Percentiles rank a stretch among this genome's conserved stretches.
Conservation (phyloP, 192 early-diverging fungal species). For the Coemansia sp. region DNA sequence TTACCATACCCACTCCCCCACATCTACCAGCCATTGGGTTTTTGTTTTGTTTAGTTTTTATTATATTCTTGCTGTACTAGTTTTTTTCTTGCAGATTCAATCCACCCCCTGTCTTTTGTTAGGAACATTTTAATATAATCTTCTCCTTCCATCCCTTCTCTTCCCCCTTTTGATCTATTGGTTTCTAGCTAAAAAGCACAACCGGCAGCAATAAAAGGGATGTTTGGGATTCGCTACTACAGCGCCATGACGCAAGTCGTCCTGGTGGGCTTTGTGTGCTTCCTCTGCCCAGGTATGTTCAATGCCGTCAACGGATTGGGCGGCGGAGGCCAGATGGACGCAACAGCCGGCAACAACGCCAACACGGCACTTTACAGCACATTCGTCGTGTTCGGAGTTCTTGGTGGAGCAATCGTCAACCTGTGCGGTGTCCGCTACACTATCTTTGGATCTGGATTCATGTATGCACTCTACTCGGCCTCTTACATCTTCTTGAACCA, state of each 20-base stretch:
- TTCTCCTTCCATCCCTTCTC: no score
- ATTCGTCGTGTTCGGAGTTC: slow-evolving; percentile 75
- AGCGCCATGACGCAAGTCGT: slow-evolving; percentile 69
- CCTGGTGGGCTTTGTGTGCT: slow-evolving; percentile 71
- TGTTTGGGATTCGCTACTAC: slow-evolving; percentile 46
- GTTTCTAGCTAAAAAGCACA: neutral
- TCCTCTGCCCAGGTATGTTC: slow-evolving; percentile 80
- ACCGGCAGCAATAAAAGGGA: neutral
- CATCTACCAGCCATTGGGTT: no score
- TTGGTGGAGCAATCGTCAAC: slow-evolving; percentile 77
- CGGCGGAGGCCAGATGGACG: slow-evolving; percentile 65
- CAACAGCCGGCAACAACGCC: slow-evolving; percentile 66
- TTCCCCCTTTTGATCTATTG: no score
- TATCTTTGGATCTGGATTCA: slow-evolving; percentile 65
- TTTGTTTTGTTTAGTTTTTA: no score
- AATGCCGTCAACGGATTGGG: slow-evolving; percentile 69
- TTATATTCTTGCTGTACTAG: no score
- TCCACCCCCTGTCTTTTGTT: no score
- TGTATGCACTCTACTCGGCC: slow-evolving; percentile 75
- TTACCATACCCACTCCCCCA: no score
- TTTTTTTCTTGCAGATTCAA: no score
- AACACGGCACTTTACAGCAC: slow-evolving; percentile 76
- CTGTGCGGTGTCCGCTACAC: slow-evolving; percentile 72
- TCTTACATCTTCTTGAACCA: slow-evolving; percentile 75
- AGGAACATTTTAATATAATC: no score